Evolutionary conservation across 768 basidiomycete genomes (phyloP), one percentile per base, ranked within the genome.

Genomic region (Sutorius australiensis): DNA sequence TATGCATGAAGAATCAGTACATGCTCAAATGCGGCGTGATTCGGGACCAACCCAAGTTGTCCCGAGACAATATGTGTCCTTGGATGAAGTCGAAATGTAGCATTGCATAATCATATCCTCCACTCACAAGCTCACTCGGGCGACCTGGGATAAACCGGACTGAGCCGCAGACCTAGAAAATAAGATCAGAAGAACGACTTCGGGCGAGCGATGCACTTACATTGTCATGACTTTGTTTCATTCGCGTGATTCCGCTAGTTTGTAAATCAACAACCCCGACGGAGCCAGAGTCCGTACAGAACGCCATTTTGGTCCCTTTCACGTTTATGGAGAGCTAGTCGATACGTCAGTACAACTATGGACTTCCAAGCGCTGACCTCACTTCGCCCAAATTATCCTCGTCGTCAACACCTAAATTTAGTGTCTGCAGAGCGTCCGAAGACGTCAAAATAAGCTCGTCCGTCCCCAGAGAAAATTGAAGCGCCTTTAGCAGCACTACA

Each of bases 311-410:
- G 58, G 66, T 80, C 61, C 60, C 74, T 74, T 79, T 78, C 28
- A 64, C 58, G 68, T 81, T 84, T 58, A 89, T 61, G 54, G 75
- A 75, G 63, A 91, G 79, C 89, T 92, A 68, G 66, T 74, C 79
- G 68, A 73, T 65, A 37, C 5, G 19, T 62, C 60, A 64, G 64
- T 57, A 75, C 54, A 73, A 43, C n/a, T 48, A 37, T 37, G 42
- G 32, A 48, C 13, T 14, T 32, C 10, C 10, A n/a, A 19, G 56
- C 33, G 46, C 17, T 27, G n/a, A 10, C 31, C 41, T 61, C 63
- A 88, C 89, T 75, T 91, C 86, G 62, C 90, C 88, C 54, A 89
- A 50, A 9, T 77, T 69, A 52, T 90, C 86, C 3, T 78, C 78
- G 0, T 80, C 76, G 24, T 76, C 70, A 34, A 74, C 72, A 10